A percentile compares a stretch with the other conserved stretches of the same genome.
Evolutionary conservation across 495 filamentous ascomycete species (phyloP).

Genomic region (Penicillium alfredii): DNA sequence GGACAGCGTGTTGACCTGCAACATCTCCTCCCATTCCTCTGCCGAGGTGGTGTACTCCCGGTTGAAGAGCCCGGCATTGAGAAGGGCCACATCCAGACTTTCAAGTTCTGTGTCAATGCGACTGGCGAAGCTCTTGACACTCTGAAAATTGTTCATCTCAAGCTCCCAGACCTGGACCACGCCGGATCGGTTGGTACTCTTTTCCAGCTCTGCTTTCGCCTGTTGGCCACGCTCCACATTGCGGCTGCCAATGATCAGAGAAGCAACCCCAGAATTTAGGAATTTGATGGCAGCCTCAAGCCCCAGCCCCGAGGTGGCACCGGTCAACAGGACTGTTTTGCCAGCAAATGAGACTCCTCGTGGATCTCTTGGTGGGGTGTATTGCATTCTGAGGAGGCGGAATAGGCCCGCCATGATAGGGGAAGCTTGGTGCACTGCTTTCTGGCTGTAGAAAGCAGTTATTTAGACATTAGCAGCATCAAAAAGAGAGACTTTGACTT

Average conservation of each 20-base stretch:
- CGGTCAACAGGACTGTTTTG: constrained; percentile 52
- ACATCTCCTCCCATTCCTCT: constrained; percentile 48
- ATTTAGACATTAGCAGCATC: not conserved
- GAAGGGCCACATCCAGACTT: constrained; percentile 36
- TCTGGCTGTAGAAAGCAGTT: constrained; percentile 1
- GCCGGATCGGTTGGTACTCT: constrained; percentile 32
- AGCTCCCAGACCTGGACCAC: constrained; percentile 49
- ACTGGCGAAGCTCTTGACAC: constrained; percentile 42
- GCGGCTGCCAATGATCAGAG: constrained; percentile 40
- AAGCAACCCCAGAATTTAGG: constrained; percentile 35
- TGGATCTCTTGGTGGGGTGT: constrained; percentile 33
- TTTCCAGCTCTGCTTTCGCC: constrained; percentile 42
- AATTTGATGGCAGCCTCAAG: constrained; percentile 44
- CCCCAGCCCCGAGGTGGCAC: constrained; percentile 48
- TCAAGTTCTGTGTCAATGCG: constrained; percentile 33
- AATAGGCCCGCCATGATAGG: constrained; percentile 33
- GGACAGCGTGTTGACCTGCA: constrained; percentile 57
- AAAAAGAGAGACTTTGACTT: not conserved
- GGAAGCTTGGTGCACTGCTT: not conserved
- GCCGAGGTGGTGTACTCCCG: constrained; percentile 25
- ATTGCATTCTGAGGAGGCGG: constrained; percentile 35
- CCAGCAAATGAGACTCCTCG: constrained; percentile 34
- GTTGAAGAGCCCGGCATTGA: constrained; percentile 44
- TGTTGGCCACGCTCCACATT: constrained; percentile 39
- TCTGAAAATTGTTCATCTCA: constrained; percentile 48